Percentiles rank a stretch among this genome's conserved stretches.
Conservation (phyloP, 176 grass and related monocot species). For the Oryza brachyantha region DNA sequence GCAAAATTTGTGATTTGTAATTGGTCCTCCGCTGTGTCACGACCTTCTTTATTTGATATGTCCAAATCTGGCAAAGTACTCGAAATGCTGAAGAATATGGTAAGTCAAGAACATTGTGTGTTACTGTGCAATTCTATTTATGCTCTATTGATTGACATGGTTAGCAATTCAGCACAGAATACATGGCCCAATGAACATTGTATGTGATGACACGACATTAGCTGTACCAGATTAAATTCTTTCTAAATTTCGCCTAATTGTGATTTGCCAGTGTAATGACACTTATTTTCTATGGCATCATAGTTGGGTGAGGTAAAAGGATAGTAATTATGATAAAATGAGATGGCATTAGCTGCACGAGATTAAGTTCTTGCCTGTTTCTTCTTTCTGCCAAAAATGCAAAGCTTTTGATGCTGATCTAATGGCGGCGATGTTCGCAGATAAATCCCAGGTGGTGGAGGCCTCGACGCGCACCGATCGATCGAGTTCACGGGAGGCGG, state of each 20-base stretch:
- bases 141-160: not conserved
- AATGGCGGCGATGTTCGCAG: not conserved
- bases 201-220: not conserved
- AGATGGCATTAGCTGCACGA: conserved; percentile 16
- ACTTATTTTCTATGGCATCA: not conserved
- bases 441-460: conserved; percentile 31
- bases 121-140: not conserved
- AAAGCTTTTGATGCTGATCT: conserved; percentile 39
- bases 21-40: not conserved
- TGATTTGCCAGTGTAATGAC: not conserved
- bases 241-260: not conserved
- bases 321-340: not conserved
- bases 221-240: not conserved
- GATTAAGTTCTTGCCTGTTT: conserved; percentile 21
- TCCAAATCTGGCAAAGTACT: not conserved
- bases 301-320: not conserved
- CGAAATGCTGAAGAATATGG: not conserved
- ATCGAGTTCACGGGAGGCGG: not conserved
- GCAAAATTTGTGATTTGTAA: not conserved
- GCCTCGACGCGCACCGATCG: not conserved
- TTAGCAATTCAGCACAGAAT: not conserved
- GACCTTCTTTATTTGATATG: not conserved
- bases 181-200: not conserved
- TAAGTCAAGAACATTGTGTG: not conserved
- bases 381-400: not conserved